Base-by-base conservation (phyloP, 495 filamentous ascomycete species). In the Baudoinia panamericana region DNA sequence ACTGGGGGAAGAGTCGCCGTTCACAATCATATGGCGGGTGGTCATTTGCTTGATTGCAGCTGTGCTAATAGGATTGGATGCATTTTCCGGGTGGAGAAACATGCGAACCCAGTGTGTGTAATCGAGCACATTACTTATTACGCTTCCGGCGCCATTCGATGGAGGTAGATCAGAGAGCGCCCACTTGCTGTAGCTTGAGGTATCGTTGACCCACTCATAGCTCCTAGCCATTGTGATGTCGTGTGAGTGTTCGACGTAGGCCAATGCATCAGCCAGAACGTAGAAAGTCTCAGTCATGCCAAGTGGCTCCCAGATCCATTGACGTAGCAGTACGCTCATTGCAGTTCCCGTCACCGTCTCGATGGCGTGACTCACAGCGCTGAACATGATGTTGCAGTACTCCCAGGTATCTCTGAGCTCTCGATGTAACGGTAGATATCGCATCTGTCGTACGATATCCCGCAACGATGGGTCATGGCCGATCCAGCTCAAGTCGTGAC, bases 321-420 rank as follows among this genome's bases (percentile, higher is more conserved):
- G 52, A 3, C 51, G 48, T 42, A 75, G 41, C 20, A 65, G 44
- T 10, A 63, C 50, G 4, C 67, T 64, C n/a, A 75, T 54, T 57
- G 56, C 55, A 18, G 40, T 13, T 1, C 63, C 61, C 1, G 63
- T 66, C 1, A 63, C 22, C 9, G 50, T 57, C 52, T 72, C 56
- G 11, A 73, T 43, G n/a, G 54, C 49, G 44, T 71, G 61, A 30
- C 62, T 45, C 1, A 62, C 56, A 4, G 58, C 57, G 36, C 63
- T 59, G 43, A 52, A 76, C 70, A 74, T 72, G 34, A 65, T 40
- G 34, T 74, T 74, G 53, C 59, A 67, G 45, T 75, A 76, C 23
- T 64, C 60, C 34, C 50, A 73, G 17, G 12, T 50, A 5, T 53
- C 59, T 1, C 71, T 55, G 5, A 62, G 57, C 36, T 63, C 56